Percentiles rank a stretch among this genome's conserved stretches.
phyloP scores from a whole-genome alignment of 306 rosid species.

The Pyrus bretschneideri region DNA sequence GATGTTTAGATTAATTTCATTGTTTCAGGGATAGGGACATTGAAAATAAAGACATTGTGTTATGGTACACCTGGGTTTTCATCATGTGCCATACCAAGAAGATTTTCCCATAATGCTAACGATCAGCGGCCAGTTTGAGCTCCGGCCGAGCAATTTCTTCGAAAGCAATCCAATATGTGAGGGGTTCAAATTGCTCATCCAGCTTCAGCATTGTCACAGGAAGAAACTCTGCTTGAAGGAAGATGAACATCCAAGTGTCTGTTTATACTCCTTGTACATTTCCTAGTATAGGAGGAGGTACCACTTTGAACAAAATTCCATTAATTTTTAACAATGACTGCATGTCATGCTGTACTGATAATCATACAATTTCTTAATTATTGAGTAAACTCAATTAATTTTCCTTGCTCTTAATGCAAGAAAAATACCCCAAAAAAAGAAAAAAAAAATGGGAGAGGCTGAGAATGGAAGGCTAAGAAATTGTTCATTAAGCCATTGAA shows the following conservation, averaged over 20 bases:
- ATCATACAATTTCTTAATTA: neutral
- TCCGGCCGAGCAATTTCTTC: constrained; percentile 67
- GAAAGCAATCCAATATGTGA: constrained; percentile 31
- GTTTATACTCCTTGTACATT: neutral
- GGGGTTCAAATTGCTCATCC: neutral
- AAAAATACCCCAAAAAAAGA: neutral
- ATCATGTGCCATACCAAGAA: constrained; percentile 58
- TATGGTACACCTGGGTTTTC: constrained; percentile 63
- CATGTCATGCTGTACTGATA: neutral
- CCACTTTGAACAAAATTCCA: neutral
- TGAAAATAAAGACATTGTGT: constrained; percentile 10
- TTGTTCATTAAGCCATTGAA: neutral
- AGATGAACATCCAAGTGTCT: neutral
- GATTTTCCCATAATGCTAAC: constrained; percentile 62
- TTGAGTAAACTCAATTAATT: neutral
- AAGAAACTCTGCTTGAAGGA: neutral
- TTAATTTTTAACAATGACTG: neutral
- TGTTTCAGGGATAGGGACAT: constrained; percentile 12
- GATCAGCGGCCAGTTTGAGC: constrained; percentile 37
- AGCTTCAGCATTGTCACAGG: neutral
- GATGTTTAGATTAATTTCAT: neutral
- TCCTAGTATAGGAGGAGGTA: neutral
- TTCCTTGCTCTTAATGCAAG: constrained; percentile 6
- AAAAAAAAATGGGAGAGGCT: neutral
- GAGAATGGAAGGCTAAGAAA: neutral